Evolutionary conservation across 345 rosid genomes (phyloP).

Genomic region (Gossypium mustelinum): DNA sequence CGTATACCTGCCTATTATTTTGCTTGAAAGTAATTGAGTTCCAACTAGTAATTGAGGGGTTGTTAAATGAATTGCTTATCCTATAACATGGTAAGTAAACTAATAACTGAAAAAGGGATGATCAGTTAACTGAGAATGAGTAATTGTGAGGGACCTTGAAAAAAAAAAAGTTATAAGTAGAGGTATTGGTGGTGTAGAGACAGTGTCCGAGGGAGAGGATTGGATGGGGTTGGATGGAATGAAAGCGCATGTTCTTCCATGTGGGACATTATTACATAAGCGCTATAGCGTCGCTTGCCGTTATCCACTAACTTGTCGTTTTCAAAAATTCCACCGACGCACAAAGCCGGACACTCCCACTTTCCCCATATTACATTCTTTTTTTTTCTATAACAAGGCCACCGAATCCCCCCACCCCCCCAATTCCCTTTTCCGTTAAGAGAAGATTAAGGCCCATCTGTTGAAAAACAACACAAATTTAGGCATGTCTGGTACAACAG

Average conservation of each 20-base stretch:
- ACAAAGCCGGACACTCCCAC: background rate
- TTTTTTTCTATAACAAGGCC: background rate
- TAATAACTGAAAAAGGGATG: no score
- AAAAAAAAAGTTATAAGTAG: background rate
- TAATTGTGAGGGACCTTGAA: background rate
- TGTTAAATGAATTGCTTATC: background rate
- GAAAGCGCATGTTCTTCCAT: conserved; percentile 8
- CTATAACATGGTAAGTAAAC: no score
- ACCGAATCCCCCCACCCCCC: background rate
- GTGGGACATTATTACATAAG: background rate
- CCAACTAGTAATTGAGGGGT: background rate
- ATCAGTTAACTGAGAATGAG: background rate
- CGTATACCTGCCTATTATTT: no score
- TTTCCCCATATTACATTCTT: background rate
- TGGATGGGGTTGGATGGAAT: background rate
- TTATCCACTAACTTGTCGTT: conserved; percentile 16
- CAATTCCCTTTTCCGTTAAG: background rate
- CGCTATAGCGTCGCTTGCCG: background rate
- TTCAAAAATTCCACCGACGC: conserved; percentile 15
- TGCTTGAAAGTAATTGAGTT: background rate
- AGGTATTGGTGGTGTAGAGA: background rate
- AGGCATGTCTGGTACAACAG: background rate
- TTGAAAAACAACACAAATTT: background rate
- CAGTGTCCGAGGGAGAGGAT: background rate
- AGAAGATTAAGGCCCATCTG: background rate